Evolutionary conservation across 2,329 filamentous ascomycete species (phyloP).

Genomic region (Didymella pinodella): DNA sequence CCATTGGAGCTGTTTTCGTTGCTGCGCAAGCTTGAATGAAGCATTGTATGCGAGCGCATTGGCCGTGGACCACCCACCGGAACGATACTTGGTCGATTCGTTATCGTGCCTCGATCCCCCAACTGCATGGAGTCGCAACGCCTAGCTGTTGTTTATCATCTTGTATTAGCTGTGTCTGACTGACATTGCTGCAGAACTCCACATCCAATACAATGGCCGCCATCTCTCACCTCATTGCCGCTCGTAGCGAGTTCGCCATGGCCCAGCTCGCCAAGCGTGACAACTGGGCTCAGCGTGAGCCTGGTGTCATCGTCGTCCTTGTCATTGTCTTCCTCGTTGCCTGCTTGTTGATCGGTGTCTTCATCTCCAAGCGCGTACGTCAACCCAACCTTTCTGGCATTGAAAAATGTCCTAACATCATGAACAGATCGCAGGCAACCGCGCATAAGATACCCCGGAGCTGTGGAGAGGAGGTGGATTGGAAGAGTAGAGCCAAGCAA

Average conservation of each 20-base stretch:
- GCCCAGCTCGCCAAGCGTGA: conserved; percentile 60
- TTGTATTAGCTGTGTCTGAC: conserved; percentile 22
- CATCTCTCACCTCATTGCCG: conserved; percentile 48
- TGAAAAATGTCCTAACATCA: not conserved
- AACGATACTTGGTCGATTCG: conserved; percentile 17
- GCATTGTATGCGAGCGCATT: conserved; percentile 16
- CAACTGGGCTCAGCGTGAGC: conserved; percentile 66
- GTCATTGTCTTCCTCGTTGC: conserved; percentile 66
- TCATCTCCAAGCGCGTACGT: conserved; percentile 57
- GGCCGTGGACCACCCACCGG: conserved; percentile 17
- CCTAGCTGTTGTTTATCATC: conserved; percentile 1
- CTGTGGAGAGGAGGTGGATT: conserved; percentile 18
- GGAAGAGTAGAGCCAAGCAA: conserved; percentile 20
- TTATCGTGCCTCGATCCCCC: conserved; percentile 11
- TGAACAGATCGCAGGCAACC: conserved; percentile 10
- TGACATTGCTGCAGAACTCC: conserved; percentile 31
- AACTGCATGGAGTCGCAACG: conserved; percentile 8
- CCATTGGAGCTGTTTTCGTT: conserved; percentile 19
- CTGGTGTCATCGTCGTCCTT: conserved; percentile 70
- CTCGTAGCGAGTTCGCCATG: conserved; percentile 48
- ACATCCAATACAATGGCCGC: conserved; percentile 47
- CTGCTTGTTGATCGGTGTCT: conserved; percentile 60
- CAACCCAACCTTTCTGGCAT: not conserved
- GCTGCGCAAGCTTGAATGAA: conserved; percentile 19
- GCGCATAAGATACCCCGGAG: conserved; percentile 23